Conservation (phyloP, 1,284 basidiomycete genomes). For the Malassezia nana region DNA sequence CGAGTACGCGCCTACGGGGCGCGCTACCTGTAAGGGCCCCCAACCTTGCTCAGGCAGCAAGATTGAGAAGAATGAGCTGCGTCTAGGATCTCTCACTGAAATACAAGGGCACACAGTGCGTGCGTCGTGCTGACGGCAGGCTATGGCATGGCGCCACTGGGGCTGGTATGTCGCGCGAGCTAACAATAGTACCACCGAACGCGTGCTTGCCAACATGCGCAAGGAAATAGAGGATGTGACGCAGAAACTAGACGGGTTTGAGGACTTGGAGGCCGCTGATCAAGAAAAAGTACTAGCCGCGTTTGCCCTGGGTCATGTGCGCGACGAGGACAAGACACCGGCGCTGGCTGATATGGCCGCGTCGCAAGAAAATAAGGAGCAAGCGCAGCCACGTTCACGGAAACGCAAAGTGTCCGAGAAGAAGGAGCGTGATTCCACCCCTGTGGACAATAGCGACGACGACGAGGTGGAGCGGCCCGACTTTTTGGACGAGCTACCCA, state of each 20-base stretch:
- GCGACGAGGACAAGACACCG: constrained; percentile 12
- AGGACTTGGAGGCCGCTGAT: constrained; percentile 7
- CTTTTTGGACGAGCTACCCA: constrained; percentile 5
- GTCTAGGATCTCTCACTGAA: constrained; percentile 67
- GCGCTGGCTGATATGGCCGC: background rate
- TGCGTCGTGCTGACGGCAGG: constrained; percentile 4
- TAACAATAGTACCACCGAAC: constrained; percentile 11
- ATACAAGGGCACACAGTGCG: constrained; percentile 54
- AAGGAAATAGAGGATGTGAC: constrained; percentile 8
- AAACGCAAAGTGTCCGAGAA: background rate
- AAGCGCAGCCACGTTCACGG: background rate
- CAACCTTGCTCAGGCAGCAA: constrained; percentile 70
- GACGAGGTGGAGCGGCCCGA: background rate
- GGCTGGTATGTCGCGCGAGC: constrained; percentile 53
- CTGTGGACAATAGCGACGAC: constrained; percentile 1
- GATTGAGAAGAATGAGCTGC: constrained; percentile 63
- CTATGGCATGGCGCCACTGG: constrained; percentile 69
- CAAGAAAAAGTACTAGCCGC: constrained; percentile 12
- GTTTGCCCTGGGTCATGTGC: constrained; percentile 12
- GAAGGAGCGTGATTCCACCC: background rate
- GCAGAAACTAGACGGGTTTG: constrained; percentile 16
- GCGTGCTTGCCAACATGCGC: constrained; percentile 9
- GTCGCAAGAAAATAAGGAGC: background rate
- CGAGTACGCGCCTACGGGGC: constrained; percentile 47
- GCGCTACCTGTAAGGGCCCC: constrained; percentile 80